These are phyloP conservation scores for Mimosa pudica DNA, from an alignment of 306 rosid genomes.

Conservation along the genomic window DNA sequence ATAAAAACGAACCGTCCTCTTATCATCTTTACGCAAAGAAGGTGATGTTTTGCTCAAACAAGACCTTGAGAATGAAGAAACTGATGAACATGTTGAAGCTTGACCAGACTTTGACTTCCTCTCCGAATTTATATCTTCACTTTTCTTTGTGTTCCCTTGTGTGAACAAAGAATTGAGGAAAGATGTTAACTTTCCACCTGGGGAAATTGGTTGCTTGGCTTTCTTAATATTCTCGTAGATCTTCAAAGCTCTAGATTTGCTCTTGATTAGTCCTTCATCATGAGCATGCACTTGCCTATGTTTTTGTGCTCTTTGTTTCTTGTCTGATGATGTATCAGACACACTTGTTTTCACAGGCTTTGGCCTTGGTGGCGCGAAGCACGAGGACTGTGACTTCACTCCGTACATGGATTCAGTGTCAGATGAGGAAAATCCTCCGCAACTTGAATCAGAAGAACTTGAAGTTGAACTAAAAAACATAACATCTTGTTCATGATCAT, in stretches of 20 bases:
- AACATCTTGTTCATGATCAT: constrained; percentile 51
- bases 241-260: constrained; percentile 76
- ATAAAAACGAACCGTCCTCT: constrained; percentile 68
- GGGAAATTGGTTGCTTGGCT: constrained; percentile 88
- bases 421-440: constrained; percentile 75
- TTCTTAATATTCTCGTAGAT: constrained; percentile 80
- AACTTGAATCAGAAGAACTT: constrained; percentile 82
- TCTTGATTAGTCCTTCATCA: constrained; percentile 45
- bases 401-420: constrained; percentile 71
- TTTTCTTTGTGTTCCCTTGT: constrained; percentile 43
- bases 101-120: constrained; percentile 41
- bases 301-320: constrained; percentile 38
- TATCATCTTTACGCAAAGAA: constrained; percentile 44
- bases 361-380: constrained; percentile 56
- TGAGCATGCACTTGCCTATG: constrained; percentile 10
- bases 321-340: constrained; percentile 37
- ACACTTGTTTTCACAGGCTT: constrained; percentile 54
- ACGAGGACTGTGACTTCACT: constrained; percentile 46
- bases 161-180: constrained; percentile 77
- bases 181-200: constrained; percentile 70
- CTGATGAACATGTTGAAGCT: constrained; percentile 60
- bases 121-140: constrained; percentile 23
- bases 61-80: constrained; percentile 75
- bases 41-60: constrained; percentile 70
- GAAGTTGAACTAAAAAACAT: constrained; percentile 74